These are phyloP conservation scores for Lasiosphaeria hispida DNA, from an alignment of 495 filamentous ascomycete genomes.

Conservation along the genomic window DNA sequence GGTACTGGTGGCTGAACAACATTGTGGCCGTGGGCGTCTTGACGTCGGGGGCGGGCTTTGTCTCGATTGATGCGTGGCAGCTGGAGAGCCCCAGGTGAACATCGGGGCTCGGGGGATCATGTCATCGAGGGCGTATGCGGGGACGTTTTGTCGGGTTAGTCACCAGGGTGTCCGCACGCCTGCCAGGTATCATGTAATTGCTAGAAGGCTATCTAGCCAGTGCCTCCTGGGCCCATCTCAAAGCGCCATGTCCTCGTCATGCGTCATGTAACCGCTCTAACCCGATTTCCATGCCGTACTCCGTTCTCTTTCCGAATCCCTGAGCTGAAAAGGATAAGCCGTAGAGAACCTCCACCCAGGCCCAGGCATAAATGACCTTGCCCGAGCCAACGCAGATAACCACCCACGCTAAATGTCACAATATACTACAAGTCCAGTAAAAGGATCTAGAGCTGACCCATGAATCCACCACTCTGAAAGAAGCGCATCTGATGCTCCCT, in stretches of 20 bases:
- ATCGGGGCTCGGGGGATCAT: too few relatives aligned
- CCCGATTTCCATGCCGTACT: too few relatives aligned
- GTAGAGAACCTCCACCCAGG: background rate
- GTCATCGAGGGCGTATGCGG: too few relatives aligned
- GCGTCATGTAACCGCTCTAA: too few relatives aligned
- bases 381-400: background rate
- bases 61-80: conserved; percentile 30
- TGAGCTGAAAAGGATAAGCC: too few relatives aligned
- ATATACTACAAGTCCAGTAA: background rate
- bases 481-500: conserved; percentile 71
- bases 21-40: conserved; percentile 27
- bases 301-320: too few relatives aligned
- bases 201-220: too few relatives aligned
- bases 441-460: conserved; percentile 17
- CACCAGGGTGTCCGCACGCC: too few relatives aligned
- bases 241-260: too few relatives aligned
- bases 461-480: conserved; percentile 60
- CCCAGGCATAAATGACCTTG: background rate
- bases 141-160: too few relatives aligned
- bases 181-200: too few relatives aligned
- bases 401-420: background rate
- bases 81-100: conserved; percentile 13
- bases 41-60: conserved; percentile 6
- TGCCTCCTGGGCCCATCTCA: too few relatives aligned
- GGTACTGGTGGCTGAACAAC: conserved; percentile 32